These are phyloP conservation scores for Pelargonium myrrhifolium DNA, from an alignment of 441 rosid species.

Conservation along the genomic window DNA sequence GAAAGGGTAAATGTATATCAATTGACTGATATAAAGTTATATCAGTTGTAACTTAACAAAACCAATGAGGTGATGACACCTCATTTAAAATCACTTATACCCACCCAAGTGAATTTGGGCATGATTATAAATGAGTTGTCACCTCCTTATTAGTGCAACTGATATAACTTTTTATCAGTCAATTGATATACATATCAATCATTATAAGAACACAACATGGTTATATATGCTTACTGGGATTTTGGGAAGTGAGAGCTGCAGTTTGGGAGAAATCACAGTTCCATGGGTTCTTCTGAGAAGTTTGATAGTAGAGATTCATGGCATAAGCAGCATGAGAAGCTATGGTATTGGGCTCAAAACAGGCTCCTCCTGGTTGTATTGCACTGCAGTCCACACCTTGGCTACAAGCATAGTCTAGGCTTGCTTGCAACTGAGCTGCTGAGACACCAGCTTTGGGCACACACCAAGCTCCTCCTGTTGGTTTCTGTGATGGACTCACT, in stretches of 20 bases:
- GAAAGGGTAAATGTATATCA: no score
- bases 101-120: no score
- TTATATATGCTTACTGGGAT: no score
- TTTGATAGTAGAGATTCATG: conserved; percentile 64
- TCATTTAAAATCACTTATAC: no score
- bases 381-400: conserved; percentile 51
- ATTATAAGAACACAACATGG: no score
- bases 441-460: conserved; percentile 50
- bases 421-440: conserved; percentile 49
- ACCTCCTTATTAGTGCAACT: no score
- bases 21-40: no score
- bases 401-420: conserved; percentile 61
- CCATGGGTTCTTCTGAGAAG: conserved; percentile 28
- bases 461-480: conserved; percentile 43
- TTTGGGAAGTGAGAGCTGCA: conserved; percentile 22
- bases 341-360: conserved; percentile 57
- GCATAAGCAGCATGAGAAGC: conserved; percentile 61
- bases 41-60: no score
- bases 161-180: no score
- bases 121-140: no score
- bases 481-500: conserved; percentile 21
- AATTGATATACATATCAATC: no score
- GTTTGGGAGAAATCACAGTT: conserved; percentile 50
- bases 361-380: conserved; percentile 58
- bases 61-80: no score